Base-by-base conservation (phyloP, 495 filamentous ascomycete genomes). In the Xylaria bambusicola region DNA sequence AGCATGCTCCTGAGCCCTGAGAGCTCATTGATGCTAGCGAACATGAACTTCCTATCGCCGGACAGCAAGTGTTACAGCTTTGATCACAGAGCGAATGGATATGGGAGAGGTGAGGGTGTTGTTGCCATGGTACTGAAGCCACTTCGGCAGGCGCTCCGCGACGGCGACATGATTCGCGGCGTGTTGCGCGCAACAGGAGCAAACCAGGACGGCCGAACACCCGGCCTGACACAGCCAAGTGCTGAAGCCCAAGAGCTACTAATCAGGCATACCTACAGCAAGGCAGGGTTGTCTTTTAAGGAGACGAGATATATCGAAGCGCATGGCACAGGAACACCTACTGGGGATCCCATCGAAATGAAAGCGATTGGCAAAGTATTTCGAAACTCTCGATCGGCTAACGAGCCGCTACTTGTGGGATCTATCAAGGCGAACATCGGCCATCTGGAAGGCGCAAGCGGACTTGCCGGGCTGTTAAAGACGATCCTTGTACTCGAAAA, bases 381-480 rank as follows among this genome's bases (percentile, higher is more conserved):
- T 48, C 66, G 69, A n/a, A 47, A 42, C 3, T 66, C 58, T 21
- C 52, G 66, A 23, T 62, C 63, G 3, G 12, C 46, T 3, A 40
- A 68, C 12, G 62, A 75, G 0, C 73, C 76, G 0, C 64, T 82
- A 8, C 72, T 75, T 41, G 71, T 87, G 71, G 83, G 83, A 2
- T 79, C 78, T 0, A 66, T 86, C 1, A 87, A 87, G 54, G 71
- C 75, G 0, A 82, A 82, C 41, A 74, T 85, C 23, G 82, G 84
- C 0, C 84, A 87, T 62, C 57, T 75, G 2, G 84, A 86, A 66
- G 82, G 74, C 1, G 64, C 73, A 0, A 75, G 73, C 46, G 84
- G 83, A 0, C 56, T 87, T 6, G 74, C 80, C 4, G 77, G 76
- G 0, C 48, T 87, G 0, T 73, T 87, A 24, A 87, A 87, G 61